Evolutionary conservation across 1,139 yeast genomes (phyloP).

Genomic region (Candida sp.): DNA sequence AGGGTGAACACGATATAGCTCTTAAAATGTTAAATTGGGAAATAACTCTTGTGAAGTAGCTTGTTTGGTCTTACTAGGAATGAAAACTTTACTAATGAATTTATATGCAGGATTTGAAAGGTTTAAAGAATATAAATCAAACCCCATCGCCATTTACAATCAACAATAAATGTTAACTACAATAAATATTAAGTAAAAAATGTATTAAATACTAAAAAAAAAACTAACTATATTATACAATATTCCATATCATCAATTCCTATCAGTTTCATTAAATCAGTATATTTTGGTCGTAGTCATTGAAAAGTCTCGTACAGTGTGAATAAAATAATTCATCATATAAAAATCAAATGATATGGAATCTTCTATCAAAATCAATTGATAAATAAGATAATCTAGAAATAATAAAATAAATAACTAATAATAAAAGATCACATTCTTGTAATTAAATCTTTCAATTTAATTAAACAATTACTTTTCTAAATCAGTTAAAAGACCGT

Average conservation of each 20-base stretch:
- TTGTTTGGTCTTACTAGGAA: too few species aligned
- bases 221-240: neutral
- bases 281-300: constrained; percentile 52
- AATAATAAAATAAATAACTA: constrained; percentile 1
- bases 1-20: neutral
- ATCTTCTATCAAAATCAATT: neutral
- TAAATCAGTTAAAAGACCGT: constrained; percentile 48
- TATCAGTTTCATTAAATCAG: constrained; percentile 83
- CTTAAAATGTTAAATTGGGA: too few species aligned
- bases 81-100: too few species aligned
- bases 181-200: neutral
- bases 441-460: too few species aligned
- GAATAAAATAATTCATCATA: constrained; percentile 56
- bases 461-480: neutral
- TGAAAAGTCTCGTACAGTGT: constrained; percentile 61
- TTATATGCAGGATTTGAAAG: too few species aligned
- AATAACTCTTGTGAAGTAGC: too few species aligned
- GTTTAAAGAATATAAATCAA: too few species aligned
- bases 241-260: constrained; percentile 4
- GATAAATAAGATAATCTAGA: constrained; percentile 2
- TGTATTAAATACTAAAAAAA: neutral
- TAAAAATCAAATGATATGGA: neutral
- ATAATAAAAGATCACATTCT: too few species aligned
- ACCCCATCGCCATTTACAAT: too few species aligned
- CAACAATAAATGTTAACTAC: neutral